Base-by-base conservation (phyloP, 306 rosid species). In the Vigna radiata region DNA sequence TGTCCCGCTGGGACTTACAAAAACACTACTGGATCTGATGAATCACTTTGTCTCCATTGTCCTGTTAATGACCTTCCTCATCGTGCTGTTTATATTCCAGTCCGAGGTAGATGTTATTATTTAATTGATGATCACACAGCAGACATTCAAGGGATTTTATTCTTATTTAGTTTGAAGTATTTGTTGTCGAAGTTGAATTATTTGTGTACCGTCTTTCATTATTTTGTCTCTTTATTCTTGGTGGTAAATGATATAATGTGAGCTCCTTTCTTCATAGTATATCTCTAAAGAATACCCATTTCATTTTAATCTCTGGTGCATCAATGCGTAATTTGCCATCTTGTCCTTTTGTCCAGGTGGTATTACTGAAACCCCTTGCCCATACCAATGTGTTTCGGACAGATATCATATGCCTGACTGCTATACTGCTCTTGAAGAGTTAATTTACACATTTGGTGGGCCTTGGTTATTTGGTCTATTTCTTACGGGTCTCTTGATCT, bases 391-490 rank as follows among this genome's bases (percentile, higher is more conserved):
- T 85, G 60, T 96, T 83, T 91, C 98, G 49, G 98, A 96, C 75
- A 86, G 97, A 91, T 96, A 96, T 85, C 98, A 91, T 85, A 84
- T 96, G 99, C 99, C 99, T 10, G 55, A 91, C 76, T 96, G 99
- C 82, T 96, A 89, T 75, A 96, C 99, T 2, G 97, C 98, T 44
- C 97, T 93, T 56, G 99, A 96, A 84, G 99, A 96, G 85, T 87
- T 96, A 85, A 87, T 96, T 69, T 89, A 91, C 79, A 96, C 97
- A 64, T 96, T 96, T 83, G 99, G 99, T 23, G 98, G 99, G 67
- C 99, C 99, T 33, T 96, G 98, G 99, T 72, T 91, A 63, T 96
- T 96, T 75, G 93, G 96, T 78, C 91, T 93, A 74, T 88, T 96
- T 72, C 97, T 96, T 70, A 77, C 83, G 29, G 91, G 89, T 77